These are phyloP conservation scores for Sungouiozyma intestinalis DNA, from an alignment of 805 yeast species.

Conservation along the genomic window DNA sequence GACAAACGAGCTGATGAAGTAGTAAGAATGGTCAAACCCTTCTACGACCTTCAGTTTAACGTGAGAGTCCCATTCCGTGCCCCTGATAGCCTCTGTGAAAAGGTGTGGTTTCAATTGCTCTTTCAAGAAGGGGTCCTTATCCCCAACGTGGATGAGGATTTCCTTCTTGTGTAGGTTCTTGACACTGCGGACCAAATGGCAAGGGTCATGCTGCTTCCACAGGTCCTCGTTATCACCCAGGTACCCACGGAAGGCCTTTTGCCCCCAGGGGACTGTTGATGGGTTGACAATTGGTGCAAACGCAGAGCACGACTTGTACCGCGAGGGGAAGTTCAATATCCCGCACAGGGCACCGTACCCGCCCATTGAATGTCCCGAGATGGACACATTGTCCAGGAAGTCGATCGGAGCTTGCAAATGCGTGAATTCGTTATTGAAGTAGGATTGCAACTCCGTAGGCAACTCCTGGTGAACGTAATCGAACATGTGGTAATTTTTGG, in stretches of 20 bases:
- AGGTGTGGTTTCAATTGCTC: constrained; percentile 68
- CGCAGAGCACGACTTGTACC: constrained; percentile 71
- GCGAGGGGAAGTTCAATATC: constrained; percentile 49
- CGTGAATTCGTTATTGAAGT: constrained; percentile 22
- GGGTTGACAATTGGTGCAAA: constrained; percentile 90
- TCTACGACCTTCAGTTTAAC: constrained; percentile 55
- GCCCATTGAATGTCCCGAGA: constrained; percentile 99
- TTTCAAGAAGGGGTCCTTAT: constrained; percentile 60
- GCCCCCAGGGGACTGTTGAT: constrained; percentile 72
- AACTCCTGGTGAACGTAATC: constrained; percentile 71
- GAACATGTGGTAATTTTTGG: constrained; percentile 73
- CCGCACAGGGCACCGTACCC: constrained; percentile 84
- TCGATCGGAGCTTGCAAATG: constrained; percentile 39
- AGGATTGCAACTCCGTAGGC: constrained; percentile 37
- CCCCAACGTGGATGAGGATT: constrained; percentile 78
- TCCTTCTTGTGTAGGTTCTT: constrained; percentile 37
- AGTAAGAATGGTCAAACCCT: constrained; percentile 89
- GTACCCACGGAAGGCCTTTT: constrained; percentile 71
- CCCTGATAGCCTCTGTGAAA: constrained; percentile 47
- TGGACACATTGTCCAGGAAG: constrained; percentile 46
- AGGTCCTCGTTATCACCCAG: constrained; percentile 42
- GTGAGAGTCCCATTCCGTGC: constrained; percentile 47
- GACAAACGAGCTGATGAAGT: constrained; percentile 68
- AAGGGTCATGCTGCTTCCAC: constrained; percentile 82
- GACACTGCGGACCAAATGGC: constrained; percentile 41